Evolutionary conservation across 2,329 filamentous ascomycete genomes (phyloP), one percentile per base, ranked within the genome.

Genomic region (Eutypa lata): DNA sequence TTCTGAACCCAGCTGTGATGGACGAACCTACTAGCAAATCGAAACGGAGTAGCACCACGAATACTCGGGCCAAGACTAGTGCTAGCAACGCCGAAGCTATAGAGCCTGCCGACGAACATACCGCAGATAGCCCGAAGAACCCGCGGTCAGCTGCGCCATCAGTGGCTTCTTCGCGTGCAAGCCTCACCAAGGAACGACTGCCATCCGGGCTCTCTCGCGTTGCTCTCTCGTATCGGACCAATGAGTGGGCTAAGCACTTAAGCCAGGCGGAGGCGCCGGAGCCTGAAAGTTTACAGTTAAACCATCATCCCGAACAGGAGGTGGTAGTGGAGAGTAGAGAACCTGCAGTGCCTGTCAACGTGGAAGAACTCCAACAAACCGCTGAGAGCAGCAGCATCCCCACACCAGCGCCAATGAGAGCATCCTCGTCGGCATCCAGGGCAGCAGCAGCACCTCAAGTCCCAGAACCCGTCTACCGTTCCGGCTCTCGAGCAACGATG

Each of bases 241-340:
- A 96, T 59, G 93, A 97, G 72, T 97, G 93, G 93, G 91, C 91
- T 0, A 97, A 96, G 68, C 91, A 96, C 68, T 77, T 96, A 11
- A 84, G 86, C 57, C 75, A 81, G 42, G 91, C 93, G 7, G 92
- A 97, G 16, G 73, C 76, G 5, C 91, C 91, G 1, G 81, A 85
- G 47, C 70, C 80, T 1, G 86, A 90, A 7, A 80, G 84, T 2
- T 68, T 89, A 13, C 75, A 80, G 22, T 65, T 83, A 3, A 65
- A 78, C 57, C 68, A 78, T 61, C 54, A 71, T 62, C 57, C 72
- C 57, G 59, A 65, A 18, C 65, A 68, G 7, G 57, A 60, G 14
- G 46, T 57, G 19, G 49, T 50, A 28, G 61, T 65, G 11, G 61
- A 61, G 37, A 57, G 65, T 22, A 63, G 73, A 47, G 86, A 71